phyloP scores from a whole-genome alignment of 139 green algal species.

The Nannochloris sp. region DNA sequence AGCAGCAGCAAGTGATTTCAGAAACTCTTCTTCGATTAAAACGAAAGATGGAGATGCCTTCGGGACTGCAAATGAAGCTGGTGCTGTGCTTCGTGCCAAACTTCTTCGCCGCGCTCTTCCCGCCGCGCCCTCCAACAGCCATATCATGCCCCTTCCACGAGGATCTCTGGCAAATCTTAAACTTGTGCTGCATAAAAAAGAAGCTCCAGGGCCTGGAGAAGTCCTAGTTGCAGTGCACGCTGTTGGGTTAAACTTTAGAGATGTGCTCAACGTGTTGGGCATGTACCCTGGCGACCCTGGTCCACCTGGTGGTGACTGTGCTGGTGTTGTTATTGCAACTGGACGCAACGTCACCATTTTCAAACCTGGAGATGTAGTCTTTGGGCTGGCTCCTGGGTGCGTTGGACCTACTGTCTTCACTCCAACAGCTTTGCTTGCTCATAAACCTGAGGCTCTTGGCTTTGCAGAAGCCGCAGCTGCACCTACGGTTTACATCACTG shows the following conservation, averaged over 20 bases:
- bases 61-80: background rate
- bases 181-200: slow-evolving; percentile 1
- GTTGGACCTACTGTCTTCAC: slow-evolving; percentile 52
- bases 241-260: slow-evolving; percentile 49
- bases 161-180: slow-evolving; percentile 45
- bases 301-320: slow-evolving; percentile 39
- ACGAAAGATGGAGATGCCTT: background rate
- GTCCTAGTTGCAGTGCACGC: slow-evolving; percentile 28
- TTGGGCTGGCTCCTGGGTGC: slow-evolving; percentile 66
- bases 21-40: background rate
- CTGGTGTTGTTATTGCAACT: slow-evolving; percentile 31
- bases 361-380: slow-evolving; percentile 47
- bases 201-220: background rate
- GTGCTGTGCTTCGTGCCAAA: background rate
- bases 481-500: slow-evolving; percentile 74
- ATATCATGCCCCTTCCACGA: slow-evolving; percentile 32
- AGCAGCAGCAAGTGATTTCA: background rate
- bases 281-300: slow-evolving; percentile 47
- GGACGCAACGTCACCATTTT: background rate
- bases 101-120: background rate
- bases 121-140: background rate
- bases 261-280: slow-evolving; percentile 53
- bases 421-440: slow-evolving; percentile 36
- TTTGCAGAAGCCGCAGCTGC: slow-evolving; percentile 62
- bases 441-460: slow-evolving; percentile 38